A percentile compares a stretch with the other conserved stretches of the same genome.
phyloP scores from a whole-genome alignment of 2,329 filamentous ascomycete species.

The Blumeriella jaapii region DNA sequence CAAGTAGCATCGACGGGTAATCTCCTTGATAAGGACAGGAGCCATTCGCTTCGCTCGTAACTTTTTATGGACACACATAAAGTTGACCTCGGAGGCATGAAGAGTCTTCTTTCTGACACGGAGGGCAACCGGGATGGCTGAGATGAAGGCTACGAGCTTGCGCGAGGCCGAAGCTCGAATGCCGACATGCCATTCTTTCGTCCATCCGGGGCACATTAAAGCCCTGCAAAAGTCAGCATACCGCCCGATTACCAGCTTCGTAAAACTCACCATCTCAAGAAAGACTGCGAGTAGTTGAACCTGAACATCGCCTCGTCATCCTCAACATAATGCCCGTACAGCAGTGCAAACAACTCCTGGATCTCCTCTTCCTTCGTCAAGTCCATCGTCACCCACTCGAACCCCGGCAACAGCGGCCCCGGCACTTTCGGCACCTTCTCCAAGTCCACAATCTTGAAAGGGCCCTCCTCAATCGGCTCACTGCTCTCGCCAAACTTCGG shows the following conservation, averaged over 20 bases:
- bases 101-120: slow-evolving; percentile 67
- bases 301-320: slow-evolving; percentile 95
- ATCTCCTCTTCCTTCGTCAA: slow-evolving; percentile 66
- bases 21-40: slow-evolving; percentile 93
- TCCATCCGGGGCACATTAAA: slow-evolving; percentile 89
- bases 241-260: not conserved
- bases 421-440: slow-evolving; percentile 72
- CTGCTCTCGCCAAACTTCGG: slow-evolving; percentile 62
- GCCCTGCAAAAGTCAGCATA: slow-evolving; percentile 48
- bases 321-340: slow-evolving; percentile 93
- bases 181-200: slow-evolving; percentile 87
- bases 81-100: slow-evolving; percentile 87
- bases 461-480: slow-evolving; percentile 58
- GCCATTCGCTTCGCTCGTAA: slow-evolving; percentile 84
- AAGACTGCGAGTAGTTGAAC: slow-evolving; percentile 86
- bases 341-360: slow-evolving; percentile 81
- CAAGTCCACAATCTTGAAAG: slow-evolving; percentile 68
- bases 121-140: slow-evolving; percentile 76
- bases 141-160: slow-evolving; percentile 92
- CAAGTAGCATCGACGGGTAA: slow-evolving; percentile 83
- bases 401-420: slow-evolving; percentile 63
- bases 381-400: slow-evolving; percentile 92
- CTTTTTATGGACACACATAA: slow-evolving; percentile 97
- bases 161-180: slow-evolving; percentile 73
- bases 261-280: slow-evolving; percentile 67